Conservation (phyloP, 2,329 filamentous ascomycete genomes). For the Fusarium floridanum region DNA sequence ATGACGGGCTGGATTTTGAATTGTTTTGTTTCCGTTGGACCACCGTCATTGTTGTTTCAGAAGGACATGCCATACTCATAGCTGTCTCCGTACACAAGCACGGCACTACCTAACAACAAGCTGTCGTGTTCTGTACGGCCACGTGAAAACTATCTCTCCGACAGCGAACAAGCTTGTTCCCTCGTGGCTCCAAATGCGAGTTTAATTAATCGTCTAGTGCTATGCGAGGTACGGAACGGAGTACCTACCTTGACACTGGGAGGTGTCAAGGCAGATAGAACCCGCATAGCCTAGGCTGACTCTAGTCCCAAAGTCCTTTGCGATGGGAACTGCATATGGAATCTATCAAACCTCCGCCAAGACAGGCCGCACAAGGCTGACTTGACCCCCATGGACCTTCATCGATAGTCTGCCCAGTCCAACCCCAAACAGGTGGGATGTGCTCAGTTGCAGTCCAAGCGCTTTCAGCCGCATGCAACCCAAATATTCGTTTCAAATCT, state of each 20-base stretch:
- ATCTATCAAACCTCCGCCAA: neutral
- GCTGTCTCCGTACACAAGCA: neutral
- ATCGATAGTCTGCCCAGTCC: neutral
- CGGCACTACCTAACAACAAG: neutral
- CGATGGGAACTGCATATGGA: neutral
- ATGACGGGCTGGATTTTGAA: neutral
- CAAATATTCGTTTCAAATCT: neutral
- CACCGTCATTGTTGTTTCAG: neutral
- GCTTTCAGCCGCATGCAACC: constrained; percentile 2
- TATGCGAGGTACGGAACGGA: neutral
- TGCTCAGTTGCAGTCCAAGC: neutral
- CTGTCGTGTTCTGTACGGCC: neutral
- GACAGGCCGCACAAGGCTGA: constrained; percentile 6
- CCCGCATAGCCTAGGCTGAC: constrained; percentile 2
- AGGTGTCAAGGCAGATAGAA: constrained; percentile 5
- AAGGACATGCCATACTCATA: neutral
- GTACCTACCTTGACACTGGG: neutral
- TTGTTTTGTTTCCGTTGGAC: neutral
- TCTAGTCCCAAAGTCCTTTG: neutral
- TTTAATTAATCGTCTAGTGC: neutral
- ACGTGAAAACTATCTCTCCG: neutral
- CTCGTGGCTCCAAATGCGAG: neutral
- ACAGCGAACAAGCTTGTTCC: neutral
- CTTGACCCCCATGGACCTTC: neutral
- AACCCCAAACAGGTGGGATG: neutral